phyloP scores from a whole-genome alignment of 2,329 filamentous ascomycete genomes.

The Beauveria scarabaeidicola region DNA sequence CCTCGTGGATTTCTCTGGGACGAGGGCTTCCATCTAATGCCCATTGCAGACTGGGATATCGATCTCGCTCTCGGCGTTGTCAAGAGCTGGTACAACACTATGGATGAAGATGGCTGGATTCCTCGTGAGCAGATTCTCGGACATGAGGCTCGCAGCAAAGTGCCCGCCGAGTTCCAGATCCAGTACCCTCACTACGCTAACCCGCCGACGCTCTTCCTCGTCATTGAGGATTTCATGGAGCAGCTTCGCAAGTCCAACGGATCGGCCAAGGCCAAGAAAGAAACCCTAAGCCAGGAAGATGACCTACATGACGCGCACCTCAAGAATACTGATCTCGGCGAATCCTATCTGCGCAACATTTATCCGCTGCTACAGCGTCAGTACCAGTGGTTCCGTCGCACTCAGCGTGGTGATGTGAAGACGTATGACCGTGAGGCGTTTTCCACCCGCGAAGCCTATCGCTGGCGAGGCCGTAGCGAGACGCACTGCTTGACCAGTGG shows the following conservation, averaged over 20 bases:
- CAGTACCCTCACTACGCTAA: slow-evolving; percentile 98
- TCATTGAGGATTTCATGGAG: slow-evolving; percentile 75
- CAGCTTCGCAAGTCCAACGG: slow-evolving; percentile 56
- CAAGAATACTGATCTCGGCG: slow-evolving; percentile 56
- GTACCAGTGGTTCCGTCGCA: slow-evolving; percentile 91
- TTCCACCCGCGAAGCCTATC: slow-evolving; percentile 84
- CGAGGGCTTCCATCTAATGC: slow-evolving; percentile 90
- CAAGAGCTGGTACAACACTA: slow-evolving; percentile 90
- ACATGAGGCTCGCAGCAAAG: slow-evolving; percentile 84
- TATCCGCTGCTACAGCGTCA: slow-evolving; percentile 85
- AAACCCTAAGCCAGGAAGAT: slow-evolving; percentile 34
- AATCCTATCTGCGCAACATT: slow-evolving; percentile 63
- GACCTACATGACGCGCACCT: slow-evolving; percentile 55
- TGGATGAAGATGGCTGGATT: slow-evolving; percentile 98
- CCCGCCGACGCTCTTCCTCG: slow-evolving; percentile 87
- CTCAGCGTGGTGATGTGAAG: slow-evolving; percentile 82
- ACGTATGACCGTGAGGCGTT: slow-evolving; percentile 84
- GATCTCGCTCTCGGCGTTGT: slow-evolving; percentile 82
- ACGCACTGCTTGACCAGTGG: slow-evolving; percentile 87
- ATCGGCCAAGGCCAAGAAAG: slow-evolving; percentile 33
- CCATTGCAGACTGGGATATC: slow-evolving; percentile 88
- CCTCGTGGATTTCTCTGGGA: slow-evolving; percentile 96
- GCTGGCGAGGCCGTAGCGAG: slow-evolving; percentile 85
- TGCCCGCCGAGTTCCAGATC: slow-evolving; percentile 83
- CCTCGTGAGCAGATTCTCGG: slow-evolving; percentile 92